Evolutionary conservation across 2,329 filamentous ascomycete species (phyloP), one percentile per base, ranked within the genome.

Genomic region (Escovopsis weberi): DNA sequence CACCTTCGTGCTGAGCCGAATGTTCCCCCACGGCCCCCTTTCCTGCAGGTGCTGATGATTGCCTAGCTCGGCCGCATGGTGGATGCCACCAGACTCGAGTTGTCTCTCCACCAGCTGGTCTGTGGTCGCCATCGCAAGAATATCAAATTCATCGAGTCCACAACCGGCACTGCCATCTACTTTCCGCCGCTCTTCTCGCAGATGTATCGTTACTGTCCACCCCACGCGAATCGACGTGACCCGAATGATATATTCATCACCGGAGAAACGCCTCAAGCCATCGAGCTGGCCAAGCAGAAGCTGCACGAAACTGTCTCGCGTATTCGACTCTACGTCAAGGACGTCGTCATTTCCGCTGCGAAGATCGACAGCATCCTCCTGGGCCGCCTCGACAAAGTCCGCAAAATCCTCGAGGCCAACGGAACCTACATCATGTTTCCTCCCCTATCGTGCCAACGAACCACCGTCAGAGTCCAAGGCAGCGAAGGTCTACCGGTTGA

Each of bases 401-500:
- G 88, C 56, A 95, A 94, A 69, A 94, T 98, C 50, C 89, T 95
- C 63, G 91, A 98, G 59, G 82, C 82, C 43, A 96, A 96, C 56
- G 91, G 89, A 33, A 93, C 89, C 6, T 94, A 93, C 61, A 86
- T 98, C 52, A 75, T 94, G 59, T 85, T 98, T 50, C 91, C 91
- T 7, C 79, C 82, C 18, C 71, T 98, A 35, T 91, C 86, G 19
- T 86, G 85, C 50, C 82, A 89, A 59, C 82, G 83, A 45, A 86
- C 80, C 51, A 72, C 85, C 51, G 82, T 96, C 49, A 80, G 89
- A 39, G 85, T 98, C 32, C 91, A 96, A 61, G 91, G 88, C 45
- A 84, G 82, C 1, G 91, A 98, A 61, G 86, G 94, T 33, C 69
- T 95, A 51, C 88, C 94, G 56, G 85, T 95, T 11, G 91, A 98